Evolutionary conservation across 345 rosid genomes (phyloP).

Genomic region (Tarenaya hassleriana): DNA sequence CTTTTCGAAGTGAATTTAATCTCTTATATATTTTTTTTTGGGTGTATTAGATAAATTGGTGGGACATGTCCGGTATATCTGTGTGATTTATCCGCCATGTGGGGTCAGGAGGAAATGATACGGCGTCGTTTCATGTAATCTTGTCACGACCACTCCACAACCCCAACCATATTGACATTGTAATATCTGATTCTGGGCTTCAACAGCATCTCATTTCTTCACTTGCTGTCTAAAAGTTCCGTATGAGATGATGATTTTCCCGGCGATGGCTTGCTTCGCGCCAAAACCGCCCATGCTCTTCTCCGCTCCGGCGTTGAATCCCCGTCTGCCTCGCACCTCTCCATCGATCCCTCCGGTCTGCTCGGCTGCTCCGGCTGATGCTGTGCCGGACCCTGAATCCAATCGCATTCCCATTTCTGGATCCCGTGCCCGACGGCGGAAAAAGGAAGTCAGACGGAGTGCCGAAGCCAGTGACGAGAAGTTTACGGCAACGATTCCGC

Average conservation of each 20-base stretch:
- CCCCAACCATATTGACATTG: no score
- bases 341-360: constrained; percentile 13
- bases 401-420: constrained; percentile 24
- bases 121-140: no score
- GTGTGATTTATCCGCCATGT: no score
- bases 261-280: constrained; percentile 11
- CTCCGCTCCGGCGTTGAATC: background rate
- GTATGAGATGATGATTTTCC: constrained; percentile 13
- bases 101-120: no score
- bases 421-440: constrained; percentile 15
- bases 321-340: background rate
- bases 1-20: no score
- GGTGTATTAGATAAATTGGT: no score
- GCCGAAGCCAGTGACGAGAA: constrained; percentile 12
- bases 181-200: no score
- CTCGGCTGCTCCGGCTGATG: constrained; percentile 38
- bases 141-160: no score
- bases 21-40: no score
- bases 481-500: constrained; percentile 43
- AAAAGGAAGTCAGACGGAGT: constrained; percentile 19
- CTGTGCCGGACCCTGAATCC: constrained; percentile 36
- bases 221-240: no score
- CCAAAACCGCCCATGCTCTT: constrained; percentile 23
- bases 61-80: no score
- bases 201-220: no score